These are phyloP conservation scores for Talaromyces amestolkiae DNA, from an alignment of 2,329 filamentous ascomycete genomes.

Conservation along the genomic window DNA sequence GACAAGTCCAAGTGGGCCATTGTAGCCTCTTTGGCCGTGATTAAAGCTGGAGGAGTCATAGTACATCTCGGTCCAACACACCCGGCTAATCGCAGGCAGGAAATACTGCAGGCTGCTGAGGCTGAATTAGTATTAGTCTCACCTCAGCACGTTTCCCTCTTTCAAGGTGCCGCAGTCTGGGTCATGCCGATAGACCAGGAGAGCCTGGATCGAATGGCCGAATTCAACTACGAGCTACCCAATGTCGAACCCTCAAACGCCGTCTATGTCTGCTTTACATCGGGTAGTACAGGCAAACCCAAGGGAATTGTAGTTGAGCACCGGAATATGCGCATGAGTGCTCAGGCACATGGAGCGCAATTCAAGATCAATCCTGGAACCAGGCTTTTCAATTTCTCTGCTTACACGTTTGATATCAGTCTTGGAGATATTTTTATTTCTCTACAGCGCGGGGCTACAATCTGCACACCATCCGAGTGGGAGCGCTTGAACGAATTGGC, in stretches of 20 bases:
- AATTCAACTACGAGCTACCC: neutral
- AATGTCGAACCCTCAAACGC: neutral
- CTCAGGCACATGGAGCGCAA: conserved; percentile 56
- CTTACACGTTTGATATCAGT: conserved; percentile 48
- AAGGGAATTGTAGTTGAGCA: conserved; percentile 9
- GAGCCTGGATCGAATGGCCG: neutral
- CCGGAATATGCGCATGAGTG: neutral
- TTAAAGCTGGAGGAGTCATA: conserved; percentile 6
- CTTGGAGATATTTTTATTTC: conserved; percentile 51
- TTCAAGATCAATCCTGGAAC: conserved; percentile 50
- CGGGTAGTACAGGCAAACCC: conserved; percentile 7
- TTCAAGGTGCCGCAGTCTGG: neutral
- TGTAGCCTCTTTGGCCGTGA: conserved; percentile 7
- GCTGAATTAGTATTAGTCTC: neutral
- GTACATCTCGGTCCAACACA: conserved; percentile 2
- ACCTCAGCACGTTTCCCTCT: neutral
- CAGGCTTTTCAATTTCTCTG: conserved; percentile 39
- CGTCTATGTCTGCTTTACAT: conserved; percentile 7
- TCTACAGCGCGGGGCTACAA: conserved; percentile 49
- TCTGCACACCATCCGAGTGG: conserved; percentile 51
- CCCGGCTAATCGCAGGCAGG: neutral
- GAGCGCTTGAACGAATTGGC: conserved; percentile 46
- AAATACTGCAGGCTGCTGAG: neutral
- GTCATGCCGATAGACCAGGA: neutral
- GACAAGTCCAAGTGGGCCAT: conserved; percentile 8